Conservation (phyloP, 805 yeast species). For the Yarrowia alimentaria region DNA sequence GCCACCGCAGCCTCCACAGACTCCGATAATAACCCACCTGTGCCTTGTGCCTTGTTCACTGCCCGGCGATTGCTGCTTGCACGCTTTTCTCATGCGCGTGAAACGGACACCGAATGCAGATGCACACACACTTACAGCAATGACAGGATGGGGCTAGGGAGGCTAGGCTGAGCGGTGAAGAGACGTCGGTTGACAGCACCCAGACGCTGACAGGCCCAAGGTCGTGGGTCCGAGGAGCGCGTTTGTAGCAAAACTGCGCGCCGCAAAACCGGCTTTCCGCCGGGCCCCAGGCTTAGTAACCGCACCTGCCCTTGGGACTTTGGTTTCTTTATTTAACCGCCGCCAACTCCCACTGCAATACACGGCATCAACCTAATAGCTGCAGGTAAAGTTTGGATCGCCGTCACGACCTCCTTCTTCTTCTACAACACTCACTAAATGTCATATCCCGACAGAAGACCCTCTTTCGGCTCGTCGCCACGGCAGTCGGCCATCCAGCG, state of each 20-base stretch:
- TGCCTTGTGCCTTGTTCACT: neutral
- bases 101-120: slow-evolving; percentile 9
- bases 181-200: no score
- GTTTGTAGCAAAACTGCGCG: no score
- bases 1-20: no score
- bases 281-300: no score
- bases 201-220: no score
- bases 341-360: neutral
- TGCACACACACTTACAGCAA: neutral
- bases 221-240: no score
- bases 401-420: neutral
- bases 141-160: no score
- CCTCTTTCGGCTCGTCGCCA: slow-evolving; percentile 25
- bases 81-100: slow-evolving; percentile 7
- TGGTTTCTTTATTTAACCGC: no score
- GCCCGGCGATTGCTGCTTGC: slow-evolving; percentile 9
- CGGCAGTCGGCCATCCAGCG: slow-evolving; percentile 20
- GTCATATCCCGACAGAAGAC: slow-evolving; percentile 21
- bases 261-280: no score
- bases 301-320: slow-evolving; percentile 1
- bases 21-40: no score
- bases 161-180: no score
- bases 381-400: slow-evolving; percentile 23
- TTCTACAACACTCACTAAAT: slow-evolving; percentile 1
- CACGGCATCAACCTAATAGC: slow-evolving; percentile 23